Evolutionary conservation across 768 basidiomycete species (phyloP).

Genomic region (Baorangia bicolor): DNA sequence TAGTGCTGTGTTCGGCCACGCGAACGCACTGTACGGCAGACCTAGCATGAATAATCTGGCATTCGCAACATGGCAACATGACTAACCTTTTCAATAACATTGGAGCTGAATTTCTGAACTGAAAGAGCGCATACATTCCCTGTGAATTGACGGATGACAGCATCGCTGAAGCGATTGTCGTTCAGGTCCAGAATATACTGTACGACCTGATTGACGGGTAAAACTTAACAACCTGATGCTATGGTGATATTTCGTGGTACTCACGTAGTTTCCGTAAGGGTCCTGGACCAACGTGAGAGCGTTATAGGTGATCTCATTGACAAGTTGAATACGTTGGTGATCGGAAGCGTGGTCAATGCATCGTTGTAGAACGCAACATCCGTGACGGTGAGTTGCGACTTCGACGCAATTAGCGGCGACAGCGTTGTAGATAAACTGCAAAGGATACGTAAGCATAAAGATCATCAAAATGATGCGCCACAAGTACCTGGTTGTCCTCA

Average conservation of each 20-base stretch:
- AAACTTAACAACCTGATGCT: background rate
- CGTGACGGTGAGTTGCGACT: constrained; percentile 96
- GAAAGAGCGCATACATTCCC: constrained; percentile 98
- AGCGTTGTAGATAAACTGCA: constrained; percentile 96
- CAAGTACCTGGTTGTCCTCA: constrained; percentile 91
- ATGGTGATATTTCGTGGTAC: constrained; percentile 22
- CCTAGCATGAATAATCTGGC: background rate
- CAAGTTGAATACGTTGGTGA: constrained; percentile 90
- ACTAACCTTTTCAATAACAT: constrained; percentile 92
- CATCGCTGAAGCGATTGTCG: constrained; percentile 98
- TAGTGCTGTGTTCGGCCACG: constrained; percentile 92
- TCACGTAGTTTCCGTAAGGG: constrained; percentile 89
- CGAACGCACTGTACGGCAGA: constrained; percentile 61
- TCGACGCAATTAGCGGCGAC: constrained; percentile 99
- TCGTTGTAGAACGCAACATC: constrained; percentile 96
- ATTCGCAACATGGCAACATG: background rate
- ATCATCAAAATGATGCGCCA: background rate
- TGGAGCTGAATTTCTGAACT: constrained; percentile 99
- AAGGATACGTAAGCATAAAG: background rate
- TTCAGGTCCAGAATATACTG: constrained; percentile 99
- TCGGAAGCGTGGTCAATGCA: constrained; percentile 99
- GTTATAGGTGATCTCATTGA: constrained; percentile 98
- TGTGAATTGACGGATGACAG: constrained; percentile 93
- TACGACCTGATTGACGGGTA: constrained; percentile 60
- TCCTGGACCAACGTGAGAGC: constrained; percentile 97